Conservation (phyloP, 306 rosid species). For the Ormosia semicastrata region DNA sequence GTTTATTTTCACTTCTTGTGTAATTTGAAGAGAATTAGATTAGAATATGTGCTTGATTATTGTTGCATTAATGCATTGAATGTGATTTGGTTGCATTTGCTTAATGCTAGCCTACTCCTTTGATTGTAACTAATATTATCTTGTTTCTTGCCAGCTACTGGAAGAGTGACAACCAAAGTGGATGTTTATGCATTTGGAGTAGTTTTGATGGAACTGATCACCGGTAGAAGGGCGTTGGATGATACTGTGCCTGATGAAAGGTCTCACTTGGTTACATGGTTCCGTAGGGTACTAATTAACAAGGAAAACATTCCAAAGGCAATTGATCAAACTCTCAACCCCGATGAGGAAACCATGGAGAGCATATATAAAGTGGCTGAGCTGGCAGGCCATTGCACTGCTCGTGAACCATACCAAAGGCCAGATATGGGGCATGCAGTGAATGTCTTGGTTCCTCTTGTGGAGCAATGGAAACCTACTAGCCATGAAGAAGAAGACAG, state of each 20-base stretch:
- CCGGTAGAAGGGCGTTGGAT: conserved; percentile 80
- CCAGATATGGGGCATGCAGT: conserved; percentile 96
- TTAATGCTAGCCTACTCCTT: background rate
- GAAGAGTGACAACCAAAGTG: conserved; percentile 93
- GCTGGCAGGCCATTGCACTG: conserved; percentile 83
- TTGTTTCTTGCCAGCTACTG: conserved; percentile 64
- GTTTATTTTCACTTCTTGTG: background rate
- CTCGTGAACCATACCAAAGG: conserved; percentile 87
- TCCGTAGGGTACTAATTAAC: conserved; percentile 72
- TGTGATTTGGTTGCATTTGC: conserved; percentile 9
- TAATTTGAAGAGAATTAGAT: background rate
- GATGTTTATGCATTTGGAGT: conserved; percentile 93
- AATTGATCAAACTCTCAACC: conserved; percentile 68
- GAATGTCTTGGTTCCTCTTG: conserved; percentile 74
- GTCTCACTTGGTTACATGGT: conserved; percentile 89
- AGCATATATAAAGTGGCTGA: conserved; percentile 90
- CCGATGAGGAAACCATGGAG: conserved; percentile 86
- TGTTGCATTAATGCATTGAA: background rate
- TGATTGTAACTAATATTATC: background rate
- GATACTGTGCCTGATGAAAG: conserved; percentile 75
- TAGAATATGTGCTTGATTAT: background rate
- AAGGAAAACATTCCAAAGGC: conserved; percentile 89
- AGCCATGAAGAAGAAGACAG: conserved; percentile 54
- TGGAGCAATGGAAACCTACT: conserved; percentile 77
- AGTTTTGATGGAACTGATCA: conserved; percentile 80